phyloP scores from a whole-genome alignment of 2,329 filamentous ascomycete species.

The Cercospora sp. region DNA sequence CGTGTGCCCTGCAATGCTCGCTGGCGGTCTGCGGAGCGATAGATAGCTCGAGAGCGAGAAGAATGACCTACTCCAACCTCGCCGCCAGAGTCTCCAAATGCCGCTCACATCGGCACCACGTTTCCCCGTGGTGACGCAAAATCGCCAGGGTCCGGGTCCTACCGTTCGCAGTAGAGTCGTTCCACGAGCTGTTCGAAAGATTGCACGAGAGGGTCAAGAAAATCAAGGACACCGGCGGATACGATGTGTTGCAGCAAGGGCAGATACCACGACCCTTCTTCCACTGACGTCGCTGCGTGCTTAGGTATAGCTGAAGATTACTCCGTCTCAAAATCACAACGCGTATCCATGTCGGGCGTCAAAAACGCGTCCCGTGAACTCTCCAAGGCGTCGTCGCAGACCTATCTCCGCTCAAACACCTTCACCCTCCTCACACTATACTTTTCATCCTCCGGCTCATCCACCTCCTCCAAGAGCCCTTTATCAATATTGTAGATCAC shows the following conservation, averaged over 20 bases:
- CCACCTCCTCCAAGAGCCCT: conserved; percentile 56
- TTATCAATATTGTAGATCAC: conserved; percentile 67
- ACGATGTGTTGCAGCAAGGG: neutral
- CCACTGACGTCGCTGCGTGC: neutral
- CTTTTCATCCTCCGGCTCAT: conserved; percentile 35
- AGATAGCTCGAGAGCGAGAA: neutral
- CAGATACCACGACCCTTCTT: neutral
- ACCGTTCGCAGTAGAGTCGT: neutral
- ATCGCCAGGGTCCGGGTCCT: neutral
- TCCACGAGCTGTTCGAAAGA: neutral
- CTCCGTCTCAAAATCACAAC: neutral
- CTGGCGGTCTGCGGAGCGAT: neutral
- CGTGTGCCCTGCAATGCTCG: neutral
- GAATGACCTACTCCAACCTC: neutral
- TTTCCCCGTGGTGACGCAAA: conserved; percentile 3
- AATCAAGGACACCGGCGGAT: neutral
- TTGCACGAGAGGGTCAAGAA: neutral
- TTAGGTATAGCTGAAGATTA: neutral
- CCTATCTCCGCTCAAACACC: conserved; percentile 31
- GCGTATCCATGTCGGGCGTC: neutral
- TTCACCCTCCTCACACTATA: conserved; percentile 22
- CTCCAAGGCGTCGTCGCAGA: neutral
- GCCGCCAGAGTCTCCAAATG: conserved; percentile 3
- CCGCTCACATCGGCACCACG: neutral
- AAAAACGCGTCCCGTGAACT: neutral